These are phyloP conservation scores for Dothidotthia symphoricarpi DNA, from an alignment of 2,329 filamentous ascomycete species.

Conservation along the genomic window DNA sequence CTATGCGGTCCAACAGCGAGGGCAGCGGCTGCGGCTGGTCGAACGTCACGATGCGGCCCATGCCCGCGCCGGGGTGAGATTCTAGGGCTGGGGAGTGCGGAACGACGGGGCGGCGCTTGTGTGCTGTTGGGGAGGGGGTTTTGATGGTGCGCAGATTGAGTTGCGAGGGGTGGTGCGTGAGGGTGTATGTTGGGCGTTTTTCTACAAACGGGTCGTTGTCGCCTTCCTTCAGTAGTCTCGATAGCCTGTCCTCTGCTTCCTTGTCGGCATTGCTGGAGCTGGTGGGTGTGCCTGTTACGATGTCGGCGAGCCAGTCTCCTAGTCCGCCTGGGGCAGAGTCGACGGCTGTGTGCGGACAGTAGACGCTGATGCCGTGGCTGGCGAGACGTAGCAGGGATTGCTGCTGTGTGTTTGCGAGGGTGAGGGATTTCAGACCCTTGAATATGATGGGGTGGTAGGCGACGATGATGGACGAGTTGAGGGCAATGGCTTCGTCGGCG, in stretches of 20 bases:
- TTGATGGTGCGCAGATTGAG: slow-evolving; percentile 37
- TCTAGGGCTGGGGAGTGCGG: slow-evolving; percentile 45
- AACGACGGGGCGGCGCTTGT: slow-evolving; percentile 56
- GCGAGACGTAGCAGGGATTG: slow-evolving; percentile 77
- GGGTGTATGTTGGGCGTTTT: slow-evolving; percentile 45
- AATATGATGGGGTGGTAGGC: slow-evolving; percentile 99
- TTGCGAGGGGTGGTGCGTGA: slow-evolving; percentile 53
- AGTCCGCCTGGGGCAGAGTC: slow-evolving; percentile 83
- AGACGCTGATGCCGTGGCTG: slow-evolving; percentile 87
- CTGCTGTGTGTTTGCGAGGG: slow-evolving; percentile 81
- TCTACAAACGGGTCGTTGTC: slow-evolving; percentile 41
- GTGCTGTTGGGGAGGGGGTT: slow-evolving; percentile 27
- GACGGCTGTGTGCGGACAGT: slow-evolving; percentile 92
- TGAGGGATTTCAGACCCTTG: slow-evolving; percentile 84
- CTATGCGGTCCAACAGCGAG: slow-evolving; percentile 62
- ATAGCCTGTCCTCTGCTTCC: slow-evolving; percentile 3
- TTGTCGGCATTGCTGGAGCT: slow-evolving; percentile 3
- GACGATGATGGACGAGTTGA: slow-evolving; percentile 74
- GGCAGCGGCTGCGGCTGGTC: slow-evolving; percentile 52
- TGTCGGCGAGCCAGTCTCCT: slow-evolving; percentile 90
- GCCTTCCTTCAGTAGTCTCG: slow-evolving; percentile 12
- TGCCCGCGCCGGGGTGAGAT: slow-evolving; percentile 53
- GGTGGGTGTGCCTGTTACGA: slow-evolving; percentile 62
- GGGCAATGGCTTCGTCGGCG: slow-evolving; percentile 80
- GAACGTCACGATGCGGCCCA: slow-evolving; percentile 61